These are phyloP conservation scores for Porodaedalea pini DNA, from an alignment of 1,284 basidiomycete species.

Conservation along the genomic window DNA sequence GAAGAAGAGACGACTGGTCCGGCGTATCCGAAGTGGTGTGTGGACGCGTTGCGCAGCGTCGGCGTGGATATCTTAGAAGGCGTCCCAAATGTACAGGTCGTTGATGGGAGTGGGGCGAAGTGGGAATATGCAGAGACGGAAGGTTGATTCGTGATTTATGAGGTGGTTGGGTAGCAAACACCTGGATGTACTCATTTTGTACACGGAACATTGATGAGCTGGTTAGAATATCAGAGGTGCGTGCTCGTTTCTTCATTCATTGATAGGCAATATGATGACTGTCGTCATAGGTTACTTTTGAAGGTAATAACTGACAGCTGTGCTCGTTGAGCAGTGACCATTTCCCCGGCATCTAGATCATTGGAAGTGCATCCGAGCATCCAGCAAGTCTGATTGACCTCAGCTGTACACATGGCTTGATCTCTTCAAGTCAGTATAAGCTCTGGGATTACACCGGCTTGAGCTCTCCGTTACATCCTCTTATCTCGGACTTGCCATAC, in stretches of 20 bases:
- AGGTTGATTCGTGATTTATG: not conserved
- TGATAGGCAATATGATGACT: not conserved
- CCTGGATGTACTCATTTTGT: not conserved
- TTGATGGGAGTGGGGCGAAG: slow-evolving; percentile 62
- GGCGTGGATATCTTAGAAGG: slow-evolving; percentile 70
- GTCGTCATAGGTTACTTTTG: not conserved
- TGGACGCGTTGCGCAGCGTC: slow-evolving; percentile 71
- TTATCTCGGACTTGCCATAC: too few relatives aligned
- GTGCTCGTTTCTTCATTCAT: too few relatives aligned
- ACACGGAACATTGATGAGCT: not conserved
- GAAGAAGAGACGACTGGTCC: not conserved
- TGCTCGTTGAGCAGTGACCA: not conserved
- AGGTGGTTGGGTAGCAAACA: slow-evolving; percentile 18
- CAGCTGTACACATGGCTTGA: too few relatives aligned
- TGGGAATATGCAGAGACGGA: slow-evolving; percentile 60
- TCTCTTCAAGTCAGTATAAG: too few relatives aligned
- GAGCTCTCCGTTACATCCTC: too few relatives aligned
- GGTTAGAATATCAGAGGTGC: too few relatives aligned
- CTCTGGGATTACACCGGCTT: too few relatives aligned
- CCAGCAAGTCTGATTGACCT: too few relatives aligned
- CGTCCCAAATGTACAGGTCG: slow-evolving; percentile 39
- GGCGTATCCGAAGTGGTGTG: slow-evolving; percentile 80
- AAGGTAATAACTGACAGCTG: not conserved
- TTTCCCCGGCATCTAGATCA: too few relatives aligned
- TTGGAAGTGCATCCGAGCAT: too few relatives aligned